Evolutionary conservation across 1,139 yeast genomes (phyloP).

Genomic region (Blastobotrys illinoisensis): DNA sequence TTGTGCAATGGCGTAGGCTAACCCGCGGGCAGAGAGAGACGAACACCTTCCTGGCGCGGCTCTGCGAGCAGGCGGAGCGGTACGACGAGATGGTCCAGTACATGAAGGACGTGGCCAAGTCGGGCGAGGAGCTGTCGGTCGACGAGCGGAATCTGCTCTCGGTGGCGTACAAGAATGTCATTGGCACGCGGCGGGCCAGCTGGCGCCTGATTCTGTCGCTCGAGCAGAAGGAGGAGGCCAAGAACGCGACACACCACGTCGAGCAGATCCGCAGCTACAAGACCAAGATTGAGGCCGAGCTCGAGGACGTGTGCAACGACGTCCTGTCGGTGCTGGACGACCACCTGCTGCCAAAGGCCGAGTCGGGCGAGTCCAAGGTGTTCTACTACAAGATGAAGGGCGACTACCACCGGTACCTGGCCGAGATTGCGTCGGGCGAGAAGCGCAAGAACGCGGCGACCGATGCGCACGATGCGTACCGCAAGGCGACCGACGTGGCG

Average conservation of each 20-base stretch:
- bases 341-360: conserved; percentile 91
- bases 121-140: conserved; percentile 92
- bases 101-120: conserved; percentile 95
- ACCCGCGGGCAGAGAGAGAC: conserved; percentile 68
- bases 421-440: conserved; percentile 91
- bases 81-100: conserved; percentile 99
- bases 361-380: conserved; percentile 96
- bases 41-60: conserved; percentile 93
- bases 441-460: conserved; percentile 94
- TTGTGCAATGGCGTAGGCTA: not conserved
- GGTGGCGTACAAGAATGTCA: conserved; percentile 96
- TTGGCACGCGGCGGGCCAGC: conserved; percentile 98
- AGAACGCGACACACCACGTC: conserved; percentile 82
- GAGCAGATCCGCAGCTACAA: conserved; percentile 90
- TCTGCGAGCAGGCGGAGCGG: conserved; percentile 99
- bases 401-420: conserved; percentile 98
- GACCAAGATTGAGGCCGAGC: conserved; percentile 89
- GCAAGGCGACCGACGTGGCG: conserved; percentile 95
- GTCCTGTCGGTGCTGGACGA: conserved; percentile 81
- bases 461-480: conserved; percentile 91
- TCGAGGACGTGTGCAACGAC: conserved; percentile 92
- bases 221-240: conserved; percentile 96
- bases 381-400: conserved; percentile 99
- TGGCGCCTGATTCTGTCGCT: conserved; percentile 99
- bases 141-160: conserved; percentile 97